A percentile compares a stretch with the other conserved stretches of the same genome.
These are phyloP conservation scores for Ampelomyces quisqualis DNA, from an alignment of 2,329 filamentous ascomycete species.

Conservation along the genomic window DNA sequence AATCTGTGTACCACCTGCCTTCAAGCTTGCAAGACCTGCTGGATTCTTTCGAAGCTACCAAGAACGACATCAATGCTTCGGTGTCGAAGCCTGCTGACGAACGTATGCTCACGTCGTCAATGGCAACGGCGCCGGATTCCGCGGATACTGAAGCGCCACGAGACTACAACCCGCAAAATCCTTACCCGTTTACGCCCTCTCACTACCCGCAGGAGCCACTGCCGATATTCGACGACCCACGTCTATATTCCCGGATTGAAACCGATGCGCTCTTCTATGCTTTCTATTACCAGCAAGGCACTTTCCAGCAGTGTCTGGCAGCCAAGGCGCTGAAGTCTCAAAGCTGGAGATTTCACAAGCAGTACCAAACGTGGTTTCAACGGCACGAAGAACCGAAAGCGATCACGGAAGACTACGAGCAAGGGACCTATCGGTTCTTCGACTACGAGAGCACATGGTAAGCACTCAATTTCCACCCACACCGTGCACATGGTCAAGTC, in stretches of 20 bases:
- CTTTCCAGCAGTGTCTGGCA: constrained; percentile 91
- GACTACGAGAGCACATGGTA: constrained; percentile 99
- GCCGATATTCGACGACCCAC: constrained; percentile 84
- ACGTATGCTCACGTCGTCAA: constrained; percentile 73
- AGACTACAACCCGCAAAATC: constrained; percentile 80
- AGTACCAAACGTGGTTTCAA: constrained; percentile 98
- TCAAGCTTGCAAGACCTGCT: constrained; percentile 85
- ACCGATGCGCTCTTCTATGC: constrained; percentile 97
- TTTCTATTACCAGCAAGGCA: constrained; percentile 97
- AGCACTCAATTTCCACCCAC: constrained; percentile 14
- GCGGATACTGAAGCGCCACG: constrained; percentile 79
- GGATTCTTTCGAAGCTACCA: constrained; percentile 84
- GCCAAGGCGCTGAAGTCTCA: constrained; percentile 97
- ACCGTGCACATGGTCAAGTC: constrained; percentile 4
- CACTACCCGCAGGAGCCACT: constrained; percentile 94
- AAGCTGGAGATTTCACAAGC: constrained; percentile 99
- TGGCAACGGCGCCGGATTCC: constrained; percentile 70
- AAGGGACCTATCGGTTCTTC: constrained; percentile 98
- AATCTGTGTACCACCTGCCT: constrained; percentile 91
- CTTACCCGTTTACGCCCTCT: constrained; percentile 69
- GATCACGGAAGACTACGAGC: constrained; percentile 98
- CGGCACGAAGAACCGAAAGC: constrained; percentile 97
- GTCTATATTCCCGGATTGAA: constrained; percentile 85
- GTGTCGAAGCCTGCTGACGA: constrained; percentile 65
- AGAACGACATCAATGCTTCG: constrained; percentile 63